Base-by-base conservation (phyloP, 139 green algal species). In the Ettlia oleoabundans region DNA sequence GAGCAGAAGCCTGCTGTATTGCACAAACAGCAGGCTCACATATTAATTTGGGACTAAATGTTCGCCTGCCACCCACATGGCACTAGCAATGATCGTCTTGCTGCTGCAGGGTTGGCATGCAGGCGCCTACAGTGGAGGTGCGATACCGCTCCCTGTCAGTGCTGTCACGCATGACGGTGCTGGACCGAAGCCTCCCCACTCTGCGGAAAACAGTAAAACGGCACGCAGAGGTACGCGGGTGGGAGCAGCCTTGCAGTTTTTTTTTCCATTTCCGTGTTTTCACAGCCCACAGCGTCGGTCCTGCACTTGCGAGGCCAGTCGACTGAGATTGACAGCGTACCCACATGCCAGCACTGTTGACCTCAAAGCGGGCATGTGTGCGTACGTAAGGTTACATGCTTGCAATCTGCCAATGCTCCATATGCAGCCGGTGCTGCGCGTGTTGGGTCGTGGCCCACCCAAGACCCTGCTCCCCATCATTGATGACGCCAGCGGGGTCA, bases 101-200 rank as follows among this genome's bases (percentile, higher is more conserved):
- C 26, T 4, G 4, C 47, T 65, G 61, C 76, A 82, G 76, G n/a
- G 76, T 73, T 18, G 76, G 76, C n/a, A 28, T 82, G 63, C 41
- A 75, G 41, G 32, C 33, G n/a, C 77, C 77, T 24, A 58, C 41
- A 1, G 51, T 82, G 28, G 35, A 30, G 40, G 76, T 86, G 32
- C 71, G 82, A 3, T 86, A 86, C 42, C 51, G 38, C 6, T 5
- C 66, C 24, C 71, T 86, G 38, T 82, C 61, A 2, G 76, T 81
- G 53, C 61, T 84, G 65, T 40, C 35, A 30, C 35, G 51, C 47
- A 77, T 84, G 51, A 61, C n/a, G 0, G 66, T 84, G 24, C 51
- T 37, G 5, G 78, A 84, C 66, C 47, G 66, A 26, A 51, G n/a
- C 15, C 47, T 84, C 66, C 78, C 78, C 65, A 76, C 82, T 1